Conservation (phyloP, 164 flowering plant species). For the Aristolochia fimbriata region DNA sequence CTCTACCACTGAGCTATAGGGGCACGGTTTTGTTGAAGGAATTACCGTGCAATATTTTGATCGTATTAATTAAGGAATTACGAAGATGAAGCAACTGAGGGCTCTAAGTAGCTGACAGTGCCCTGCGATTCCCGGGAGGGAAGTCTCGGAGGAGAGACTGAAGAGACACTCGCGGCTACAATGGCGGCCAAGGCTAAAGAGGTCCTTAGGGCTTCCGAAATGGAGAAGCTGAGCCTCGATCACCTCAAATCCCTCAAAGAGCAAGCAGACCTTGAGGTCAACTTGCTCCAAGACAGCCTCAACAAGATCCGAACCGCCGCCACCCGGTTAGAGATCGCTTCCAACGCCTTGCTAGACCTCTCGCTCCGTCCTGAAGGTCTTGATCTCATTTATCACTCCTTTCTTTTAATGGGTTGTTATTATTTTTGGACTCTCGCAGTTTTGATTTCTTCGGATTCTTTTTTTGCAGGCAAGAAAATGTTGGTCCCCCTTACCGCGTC, state of each 20-base stretch:
- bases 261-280: constrained; percentile 79
- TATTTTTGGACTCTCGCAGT: neutral
- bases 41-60: too few relatives aligned
- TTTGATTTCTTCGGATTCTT: too few relatives aligned
- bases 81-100: too few relatives aligned
- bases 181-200: neutral
- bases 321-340: constrained; percentile 73
- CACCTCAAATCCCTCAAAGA: constrained; percentile 78
- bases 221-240: constrained; percentile 81
- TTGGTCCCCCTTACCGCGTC: constrained; percentile 92
- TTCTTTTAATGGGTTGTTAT: neutral
- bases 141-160: neutral
- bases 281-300: constrained; percentile 86
- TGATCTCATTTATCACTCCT: neutral
- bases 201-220: constrained; percentile 16
- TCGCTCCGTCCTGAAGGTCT: constrained; percentile 76
- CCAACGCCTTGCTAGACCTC: constrained; percentile 70
- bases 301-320: constrained; percentile 87
- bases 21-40: too few relatives aligned
- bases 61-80: neutral
- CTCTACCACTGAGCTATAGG: constrained; percentile 83
- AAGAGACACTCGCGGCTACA: neutral
- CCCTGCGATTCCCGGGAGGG: too few relatives aligned
- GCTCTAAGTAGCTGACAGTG: too few relatives aligned
- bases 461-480: constrained; percentile 56